Conservation (phyloP, 176 grass and related monocot species). For the Urochloa ruziziensis region DNA sequence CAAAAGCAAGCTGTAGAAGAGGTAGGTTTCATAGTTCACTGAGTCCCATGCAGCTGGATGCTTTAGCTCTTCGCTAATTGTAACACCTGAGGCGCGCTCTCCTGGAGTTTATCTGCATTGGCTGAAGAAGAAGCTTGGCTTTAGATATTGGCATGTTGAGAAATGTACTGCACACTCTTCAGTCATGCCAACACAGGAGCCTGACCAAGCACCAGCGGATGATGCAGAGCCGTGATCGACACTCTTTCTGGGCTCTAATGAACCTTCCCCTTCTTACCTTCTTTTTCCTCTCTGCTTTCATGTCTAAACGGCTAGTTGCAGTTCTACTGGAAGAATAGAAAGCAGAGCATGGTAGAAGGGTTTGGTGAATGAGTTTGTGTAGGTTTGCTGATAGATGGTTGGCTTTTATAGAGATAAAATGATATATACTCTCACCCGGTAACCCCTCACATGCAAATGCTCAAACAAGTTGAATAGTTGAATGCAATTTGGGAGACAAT, state of each 20-base stretch:
- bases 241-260: constrained; percentile 27
- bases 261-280: constrained; percentile 31
- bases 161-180: constrained; percentile 14
- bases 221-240: constrained; percentile 44
- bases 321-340: constrained; percentile 6
- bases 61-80: constrained; percentile 15
- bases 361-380: constrained; percentile 25
- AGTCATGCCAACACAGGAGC: constrained; percentile 59
- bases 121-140: neutral
- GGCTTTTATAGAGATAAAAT: constrained; percentile 35
- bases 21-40: constrained; percentile 10
- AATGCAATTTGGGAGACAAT: constrained; percentile 36
- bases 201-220: constrained; percentile 43
- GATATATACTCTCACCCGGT: no score
- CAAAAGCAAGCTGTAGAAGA: neutral
- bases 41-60: constrained; percentile 7
- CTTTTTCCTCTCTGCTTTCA: constrained; percentile 33
- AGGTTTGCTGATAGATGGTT: constrained; percentile 27
- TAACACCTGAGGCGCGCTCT: neutral
- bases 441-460: constrained; percentile 35
- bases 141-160: neutral
- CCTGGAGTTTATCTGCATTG: neutral
- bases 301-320: constrained; percentile 17
- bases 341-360: neutral
- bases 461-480: constrained; percentile 31